Percentiles rank a stretch among this genome's conserved stretches.
Conservation (phyloP, 2,329 filamentous ascomycete species). For the Calonectria henricotiae region DNA sequence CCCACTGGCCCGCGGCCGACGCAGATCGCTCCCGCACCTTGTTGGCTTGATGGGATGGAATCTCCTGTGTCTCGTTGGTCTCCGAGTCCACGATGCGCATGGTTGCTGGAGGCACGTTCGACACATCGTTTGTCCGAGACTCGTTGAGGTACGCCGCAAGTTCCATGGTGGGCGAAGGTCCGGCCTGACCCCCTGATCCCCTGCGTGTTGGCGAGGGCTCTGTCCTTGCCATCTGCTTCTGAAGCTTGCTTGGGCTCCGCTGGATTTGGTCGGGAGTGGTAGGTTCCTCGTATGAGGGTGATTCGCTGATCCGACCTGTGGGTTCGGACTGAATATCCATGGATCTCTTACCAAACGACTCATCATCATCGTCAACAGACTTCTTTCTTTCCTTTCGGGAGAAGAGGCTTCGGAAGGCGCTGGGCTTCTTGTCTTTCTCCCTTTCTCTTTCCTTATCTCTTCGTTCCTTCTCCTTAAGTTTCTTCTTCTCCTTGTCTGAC, state of each 20-base stretch:
- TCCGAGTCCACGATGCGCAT: constrained; percentile 74
- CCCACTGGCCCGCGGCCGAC: constrained; percentile 58
- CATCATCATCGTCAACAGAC: constrained; percentile 72
- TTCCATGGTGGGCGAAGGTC: constrained; percentile 59
- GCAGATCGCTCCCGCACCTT: constrained; percentile 54
- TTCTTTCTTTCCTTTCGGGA: constrained; percentile 76
- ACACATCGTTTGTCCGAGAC: constrained; percentile 67
- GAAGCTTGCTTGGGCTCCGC: constrained; percentile 77
- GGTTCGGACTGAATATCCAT: constrained; percentile 69
- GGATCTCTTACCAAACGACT: constrained; percentile 75
- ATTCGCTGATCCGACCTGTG: constrained; percentile 61
- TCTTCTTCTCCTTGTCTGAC: constrained; percentile 83
- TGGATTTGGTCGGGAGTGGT: constrained; percentile 69
- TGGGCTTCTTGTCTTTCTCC: constrained; percentile 78
- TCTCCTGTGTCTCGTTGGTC: constrained; percentile 61
- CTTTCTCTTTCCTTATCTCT: constrained; percentile 85
- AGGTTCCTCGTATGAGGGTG: constrained; percentile 59
- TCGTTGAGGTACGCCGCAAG: constrained; percentile 64
- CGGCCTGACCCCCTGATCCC: constrained; percentile 51
- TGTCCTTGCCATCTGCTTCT: constrained; percentile 74
- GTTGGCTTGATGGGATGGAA: constrained; percentile 56
- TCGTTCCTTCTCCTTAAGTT: constrained; percentile 80
- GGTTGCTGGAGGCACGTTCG: constrained; percentile 71
- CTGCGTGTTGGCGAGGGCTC: constrained; percentile 67
- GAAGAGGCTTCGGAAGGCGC: constrained; percentile 74